These are phyloP conservation scores for Corynespora cassiicola DNA, from an alignment of 2,329 filamentous ascomycete species.

Conservation along the genomic window DNA sequence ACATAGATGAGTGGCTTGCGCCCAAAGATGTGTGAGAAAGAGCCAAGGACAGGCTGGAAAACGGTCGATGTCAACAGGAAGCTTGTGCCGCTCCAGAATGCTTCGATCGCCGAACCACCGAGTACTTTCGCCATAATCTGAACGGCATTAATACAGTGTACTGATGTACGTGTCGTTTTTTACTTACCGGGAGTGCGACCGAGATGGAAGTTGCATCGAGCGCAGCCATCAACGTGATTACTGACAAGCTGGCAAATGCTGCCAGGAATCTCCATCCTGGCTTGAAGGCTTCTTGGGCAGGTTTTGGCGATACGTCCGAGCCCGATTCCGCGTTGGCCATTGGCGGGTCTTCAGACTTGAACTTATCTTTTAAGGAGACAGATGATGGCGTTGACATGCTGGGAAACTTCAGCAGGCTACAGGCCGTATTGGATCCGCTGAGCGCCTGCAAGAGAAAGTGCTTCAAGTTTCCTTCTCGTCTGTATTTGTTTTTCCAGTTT, in stretches of 20 bases:
- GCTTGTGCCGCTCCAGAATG: constrained; percentile 51
- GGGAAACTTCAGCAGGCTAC: background rate
- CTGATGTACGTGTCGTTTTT: background rate
- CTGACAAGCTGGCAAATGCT: constrained; percentile 59
- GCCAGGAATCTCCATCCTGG: constrained; percentile 47
- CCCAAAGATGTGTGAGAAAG: constrained; percentile 49
- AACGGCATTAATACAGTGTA: constrained; percentile 8
- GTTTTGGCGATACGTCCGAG: constrained; percentile 13
- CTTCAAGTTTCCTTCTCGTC: too few species aligned
- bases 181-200: constrained; percentile 59
- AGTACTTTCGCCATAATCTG: constrained; percentile 47
- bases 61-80: constrained; percentile 49
- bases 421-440: background rate
- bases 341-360: constrained; percentile 10
- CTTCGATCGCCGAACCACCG: constrained; percentile 46
- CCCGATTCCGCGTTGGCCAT: constrained; percentile 11
- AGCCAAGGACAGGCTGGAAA: constrained; percentile 49
- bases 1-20: constrained; percentile 46
- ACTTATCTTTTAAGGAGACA: constrained; percentile 15
- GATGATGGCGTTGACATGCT: constrained; percentile 15
- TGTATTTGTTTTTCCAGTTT: too few species aligned
- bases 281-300: constrained; percentile 29
- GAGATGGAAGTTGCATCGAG: constrained; percentile 71
- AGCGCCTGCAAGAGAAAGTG: background rate
- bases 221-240: constrained; percentile 67